These are phyloP conservation scores for Sindora glabra DNA, from an alignment of 306 rosid genomes.

Conservation along the genomic window DNA sequence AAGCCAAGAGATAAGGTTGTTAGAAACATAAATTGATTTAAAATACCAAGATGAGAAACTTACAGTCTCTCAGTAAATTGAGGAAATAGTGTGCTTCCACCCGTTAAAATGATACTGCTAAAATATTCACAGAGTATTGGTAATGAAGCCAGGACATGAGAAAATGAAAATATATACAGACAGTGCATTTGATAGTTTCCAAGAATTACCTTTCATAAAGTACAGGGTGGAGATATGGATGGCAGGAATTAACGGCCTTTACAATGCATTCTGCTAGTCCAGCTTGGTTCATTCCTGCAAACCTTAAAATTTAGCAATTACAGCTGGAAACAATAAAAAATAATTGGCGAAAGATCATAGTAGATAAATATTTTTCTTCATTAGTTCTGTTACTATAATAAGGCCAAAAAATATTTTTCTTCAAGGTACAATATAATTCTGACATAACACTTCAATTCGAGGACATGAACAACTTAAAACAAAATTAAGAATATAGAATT, in stretches of 20 bases:
- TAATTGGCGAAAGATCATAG: not conserved
- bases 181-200: not conserved
- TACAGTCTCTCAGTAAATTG: slow-evolving; percentile 81
- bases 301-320: slow-evolving; percentile 10
- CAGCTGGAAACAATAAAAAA: not conserved
- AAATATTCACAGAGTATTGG: slow-evolving; percentile 2
- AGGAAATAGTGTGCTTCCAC: slow-evolving; percentile 86
- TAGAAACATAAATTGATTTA: not conserved
- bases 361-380: not conserved
- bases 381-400: too few relatives aligned
- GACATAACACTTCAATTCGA: too few relatives aligned
- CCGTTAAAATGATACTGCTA: slow-evolving; percentile 85
- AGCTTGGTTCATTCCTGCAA: slow-evolving; percentile 92
- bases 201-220: slow-evolving; percentile 65
- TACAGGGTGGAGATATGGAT: slow-evolving; percentile 78
- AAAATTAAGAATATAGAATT: not conserved
- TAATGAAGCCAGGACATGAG: not conserved
- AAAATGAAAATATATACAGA: not conserved
- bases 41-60: slow-evolving; percentile 20
- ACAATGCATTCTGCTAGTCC: slow-evolving; percentile 91
- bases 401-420: too few relatives aligned
- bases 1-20: not conserved
- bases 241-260: slow-evolving; percentile 77
- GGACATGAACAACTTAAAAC: not conserved
- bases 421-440: too few relatives aligned